Conservation (phyloP, 139 green algal genomes). For the Raphidocelis subcapitata region DNA sequence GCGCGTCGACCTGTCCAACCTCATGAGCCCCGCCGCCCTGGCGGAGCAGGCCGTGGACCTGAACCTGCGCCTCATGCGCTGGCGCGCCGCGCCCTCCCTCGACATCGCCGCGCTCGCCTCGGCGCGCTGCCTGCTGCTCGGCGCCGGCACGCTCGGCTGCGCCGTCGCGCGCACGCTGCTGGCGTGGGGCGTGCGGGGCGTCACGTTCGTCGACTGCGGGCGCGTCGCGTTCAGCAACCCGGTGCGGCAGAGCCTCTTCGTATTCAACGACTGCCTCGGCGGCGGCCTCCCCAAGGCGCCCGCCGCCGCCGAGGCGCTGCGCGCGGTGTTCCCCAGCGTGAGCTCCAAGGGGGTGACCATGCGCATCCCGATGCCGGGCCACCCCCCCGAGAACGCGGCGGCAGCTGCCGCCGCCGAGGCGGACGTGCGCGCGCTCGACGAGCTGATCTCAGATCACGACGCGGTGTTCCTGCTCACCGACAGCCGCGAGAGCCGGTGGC, state of each 20-base stretch:
- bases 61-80: slow-evolving; percentile 97
- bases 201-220: slow-evolving; percentile 88
- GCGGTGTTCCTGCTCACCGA: slow-evolving; percentile 95
- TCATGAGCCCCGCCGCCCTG: slow-evolving; percentile 73
- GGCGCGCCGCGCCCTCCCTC: slow-evolving; percentile 83
- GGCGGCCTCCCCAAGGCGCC: slow-evolving; percentile 81
- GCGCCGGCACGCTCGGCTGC: slow-evolving; percentile 91
- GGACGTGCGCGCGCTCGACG: slow-evolving; percentile 45
- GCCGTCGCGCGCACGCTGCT: slow-evolving; percentile 87
- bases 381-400: slow-evolving; percentile 48
- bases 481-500: slow-evolving; percentile 91
- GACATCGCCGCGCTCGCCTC: slow-evolving; percentile 60
- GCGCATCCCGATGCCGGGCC: slow-evolving; percentile 90
- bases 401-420: slow-evolving; percentile 29
- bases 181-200: slow-evolving; percentile 86
- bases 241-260: slow-evolving; percentile 89
- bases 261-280: slow-evolving; percentile 85
- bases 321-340: slow-evolving; percentile 68
- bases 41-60: slow-evolving; percentile 78
- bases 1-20: slow-evolving; percentile 56
- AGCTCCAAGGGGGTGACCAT: slow-evolving; percentile 52
- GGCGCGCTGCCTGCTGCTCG: slow-evolving; percentile 87
- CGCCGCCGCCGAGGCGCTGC: slow-evolving; percentile 79
- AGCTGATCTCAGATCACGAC: slow-evolving; percentile 73
- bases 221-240: slow-evolving; percentile 89